Evolutionary conservation across 2,329 filamentous ascomycete species (phyloP).

Genomic region (Cladophialophora chaetospira): DNA sequence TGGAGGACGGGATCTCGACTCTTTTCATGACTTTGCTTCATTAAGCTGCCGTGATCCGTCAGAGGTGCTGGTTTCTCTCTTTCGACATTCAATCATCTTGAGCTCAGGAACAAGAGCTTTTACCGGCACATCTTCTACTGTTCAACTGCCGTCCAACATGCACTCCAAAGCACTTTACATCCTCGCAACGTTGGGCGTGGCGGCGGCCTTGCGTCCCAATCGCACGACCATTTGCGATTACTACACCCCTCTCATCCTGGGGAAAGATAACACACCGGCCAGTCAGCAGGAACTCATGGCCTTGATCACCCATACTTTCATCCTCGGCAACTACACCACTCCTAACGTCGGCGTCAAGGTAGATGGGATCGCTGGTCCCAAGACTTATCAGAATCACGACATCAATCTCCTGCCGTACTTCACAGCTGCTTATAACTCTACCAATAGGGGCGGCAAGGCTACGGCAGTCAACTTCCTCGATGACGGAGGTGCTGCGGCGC

Average conservation of each 20-base stretch:
- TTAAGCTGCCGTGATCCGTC: not conserved
- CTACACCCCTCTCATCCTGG: constrained; percentile 59
- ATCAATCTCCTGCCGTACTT: constrained; percentile 65
- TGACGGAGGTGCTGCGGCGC: constrained; percentile 57
- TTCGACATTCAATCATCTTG: not conserved
- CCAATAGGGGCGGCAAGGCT: constrained; percentile 50
- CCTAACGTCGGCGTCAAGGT: constrained; percentile 57
- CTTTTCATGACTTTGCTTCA: no score
- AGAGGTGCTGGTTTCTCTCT: not conserved
- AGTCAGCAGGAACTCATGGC: constrained; percentile 61
- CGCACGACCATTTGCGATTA: constrained; percentile 61
- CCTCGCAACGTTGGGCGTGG: constrained; percentile 34
- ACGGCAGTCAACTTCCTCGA: constrained; percentile 63
- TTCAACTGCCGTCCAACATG: constrained; percentile 16
- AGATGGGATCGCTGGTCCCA: constrained; percentile 58
- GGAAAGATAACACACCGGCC: constrained; percentile 60
- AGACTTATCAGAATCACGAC: constrained; percentile 52
- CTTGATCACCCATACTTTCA: constrained; percentile 63
- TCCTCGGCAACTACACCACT: constrained; percentile 63
- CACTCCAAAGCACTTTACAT: constrained; percentile 11
- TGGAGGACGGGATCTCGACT: not conserved
- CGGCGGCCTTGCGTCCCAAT: constrained; percentile 52
- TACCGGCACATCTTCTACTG: not conserved
- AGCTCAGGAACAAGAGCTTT: not conserved
- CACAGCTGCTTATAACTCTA: constrained; percentile 56